Evolutionary conservation across 1,284 basidiomycete species (phyloP).

Genomic region (Coniferiporia sulphurascens): DNA sequence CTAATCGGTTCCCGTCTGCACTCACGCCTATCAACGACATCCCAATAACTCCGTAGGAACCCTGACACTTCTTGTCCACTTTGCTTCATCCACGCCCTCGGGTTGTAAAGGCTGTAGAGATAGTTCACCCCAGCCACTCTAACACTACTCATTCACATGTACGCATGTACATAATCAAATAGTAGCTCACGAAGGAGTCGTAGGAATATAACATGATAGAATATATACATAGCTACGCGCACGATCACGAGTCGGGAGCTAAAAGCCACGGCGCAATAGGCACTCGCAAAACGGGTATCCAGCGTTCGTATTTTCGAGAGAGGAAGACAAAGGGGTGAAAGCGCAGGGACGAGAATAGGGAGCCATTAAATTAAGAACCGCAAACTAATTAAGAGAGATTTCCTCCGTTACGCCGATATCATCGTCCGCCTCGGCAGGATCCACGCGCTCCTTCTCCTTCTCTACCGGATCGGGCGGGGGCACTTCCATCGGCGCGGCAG

Average conservation of each 20-base stretch:
- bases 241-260: not conserved
- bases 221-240: not conserved
- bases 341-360: not conserved
- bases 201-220: not conserved
- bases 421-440: conserved; percentile 57
- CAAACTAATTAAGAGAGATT: conserved; percentile 40
- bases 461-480: conserved; percentile 72
- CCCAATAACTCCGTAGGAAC: too few relatives aligned
- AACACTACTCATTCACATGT: too few relatives aligned
- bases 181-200: not conserved
- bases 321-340: not conserved
- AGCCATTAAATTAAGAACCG: too few relatives aligned
- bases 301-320: not conserved
- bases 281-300: too few relatives aligned
- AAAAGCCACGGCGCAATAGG: too few relatives aligned
- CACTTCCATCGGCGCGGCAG: conserved; percentile 54
- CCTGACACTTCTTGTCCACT: too few relatives aligned
- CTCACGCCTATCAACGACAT: too few relatives aligned
- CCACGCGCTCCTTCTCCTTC: conserved; percentile 52
- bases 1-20: not conserved
- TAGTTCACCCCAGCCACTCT: too few relatives aligned
- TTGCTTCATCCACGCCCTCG: too few relatives aligned
- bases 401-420: conserved; percentile 68
- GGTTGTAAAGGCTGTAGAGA: too few relatives aligned
- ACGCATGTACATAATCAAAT: not conserved